Conservation (phyloP, 306 rosid species). For the Datisca glomerata region DNA sequence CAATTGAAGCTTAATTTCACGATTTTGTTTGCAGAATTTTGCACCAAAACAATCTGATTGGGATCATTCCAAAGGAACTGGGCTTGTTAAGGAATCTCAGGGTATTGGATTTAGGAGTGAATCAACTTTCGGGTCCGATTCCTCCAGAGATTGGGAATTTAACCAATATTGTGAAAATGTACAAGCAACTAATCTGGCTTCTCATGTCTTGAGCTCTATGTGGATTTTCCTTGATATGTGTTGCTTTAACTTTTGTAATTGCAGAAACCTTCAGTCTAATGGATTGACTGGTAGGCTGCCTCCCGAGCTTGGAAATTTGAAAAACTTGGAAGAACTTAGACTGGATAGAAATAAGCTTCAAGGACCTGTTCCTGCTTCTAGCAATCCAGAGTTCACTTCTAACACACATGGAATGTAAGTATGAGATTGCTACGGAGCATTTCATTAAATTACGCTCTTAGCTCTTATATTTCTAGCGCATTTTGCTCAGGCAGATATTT, state of each 20-base stretch:
- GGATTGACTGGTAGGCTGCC: slow-evolving; percentile 66
- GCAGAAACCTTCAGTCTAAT: slow-evolving; percentile 82
- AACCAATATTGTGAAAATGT: slow-evolving; percentile 52
- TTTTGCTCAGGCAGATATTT: no score
- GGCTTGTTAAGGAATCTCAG: slow-evolving; percentile 48
- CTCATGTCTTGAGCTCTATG: slow-evolving; percentile 6
- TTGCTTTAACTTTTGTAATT: slow-evolving; percentile 14
- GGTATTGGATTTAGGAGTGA: slow-evolving; percentile 79
- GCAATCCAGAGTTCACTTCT: slow-evolving; percentile 21
- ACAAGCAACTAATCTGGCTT: slow-evolving; percentile 13
- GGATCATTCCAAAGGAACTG: slow-evolving; percentile 68
- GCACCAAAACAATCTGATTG: slow-evolving; percentile 67
- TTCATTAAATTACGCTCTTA: neutral
- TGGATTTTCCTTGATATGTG: slow-evolving; percentile 3
- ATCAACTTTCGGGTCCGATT: slow-evolving; percentile 75
- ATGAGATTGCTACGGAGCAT: neutral
- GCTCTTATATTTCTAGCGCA: no score
- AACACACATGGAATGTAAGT: slow-evolving; percentile 53
- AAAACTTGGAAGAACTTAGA: slow-evolving; percentile 55
- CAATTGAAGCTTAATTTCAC: slow-evolving; percentile 15
- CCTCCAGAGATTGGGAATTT: slow-evolving; percentile 79
- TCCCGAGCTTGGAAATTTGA: slow-evolving; percentile 57
- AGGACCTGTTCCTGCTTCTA: slow-evolving; percentile 64
- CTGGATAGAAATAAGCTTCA: slow-evolving; percentile 82
- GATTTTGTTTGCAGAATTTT: slow-evolving; percentile 38